These are phyloP conservation scores for Phytophthora tubulina DNA, from an alignment of 352 stramenopile species.

Conservation along the genomic window DNA sequence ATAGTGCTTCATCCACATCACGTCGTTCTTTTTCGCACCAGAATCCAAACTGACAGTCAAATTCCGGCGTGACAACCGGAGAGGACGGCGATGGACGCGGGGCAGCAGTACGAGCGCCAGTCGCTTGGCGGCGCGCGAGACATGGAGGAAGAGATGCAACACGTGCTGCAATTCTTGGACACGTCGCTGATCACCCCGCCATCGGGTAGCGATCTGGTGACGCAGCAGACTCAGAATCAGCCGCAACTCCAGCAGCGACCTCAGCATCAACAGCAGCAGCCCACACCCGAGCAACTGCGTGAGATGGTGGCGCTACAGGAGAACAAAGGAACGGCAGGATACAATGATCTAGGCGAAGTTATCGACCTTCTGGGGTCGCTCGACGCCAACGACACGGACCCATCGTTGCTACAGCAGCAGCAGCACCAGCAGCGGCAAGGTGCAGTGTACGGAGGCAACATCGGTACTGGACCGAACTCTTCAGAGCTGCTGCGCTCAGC, in stretches of 20 bases:
- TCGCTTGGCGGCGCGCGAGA: slow-evolving; percentile 28
- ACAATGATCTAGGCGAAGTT: slow-evolving; percentile 74
- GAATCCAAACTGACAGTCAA: slow-evolving; percentile 17
- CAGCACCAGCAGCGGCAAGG: slow-evolving; percentile 7
- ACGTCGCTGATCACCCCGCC: slow-evolving; percentile 57
- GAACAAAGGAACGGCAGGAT: slow-evolving; percentile 48
- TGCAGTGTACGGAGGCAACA: slow-evolving; percentile 2
- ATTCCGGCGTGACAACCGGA: slow-evolving; percentile 6
- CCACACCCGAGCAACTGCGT: slow-evolving; percentile 33
- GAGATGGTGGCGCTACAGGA: slow-evolving; percentile 51
- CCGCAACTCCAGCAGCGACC: slow-evolving; percentile 17
- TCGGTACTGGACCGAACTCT: slow-evolving; percentile 1
- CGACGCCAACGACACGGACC: slow-evolving; percentile 62
- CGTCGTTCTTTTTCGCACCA: slow-evolving; percentile 9
- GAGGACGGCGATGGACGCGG: slow-evolving; percentile 20
- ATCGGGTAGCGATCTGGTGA: slow-evolving; percentile 37
- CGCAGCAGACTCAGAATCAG: slow-evolving; percentile 18
- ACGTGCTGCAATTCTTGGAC: slow-evolving; percentile 74
- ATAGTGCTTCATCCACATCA: not conserved
- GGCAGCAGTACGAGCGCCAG: slow-evolving; percentile 24
- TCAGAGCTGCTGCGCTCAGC: slow-evolving; percentile 3
- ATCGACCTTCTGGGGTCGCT: slow-evolving; percentile 77
- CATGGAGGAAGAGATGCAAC: slow-evolving; percentile 65
- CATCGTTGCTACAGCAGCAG: slow-evolving; percentile 28
- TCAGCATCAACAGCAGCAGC: slow-evolving; percentile 21